Percentiles rank a stretch among this genome's conserved stretches.
phyloP scores from a whole-genome alignment of 2,329 filamentous ascomycete species.

The Ramularia collo-cygni region DNA sequence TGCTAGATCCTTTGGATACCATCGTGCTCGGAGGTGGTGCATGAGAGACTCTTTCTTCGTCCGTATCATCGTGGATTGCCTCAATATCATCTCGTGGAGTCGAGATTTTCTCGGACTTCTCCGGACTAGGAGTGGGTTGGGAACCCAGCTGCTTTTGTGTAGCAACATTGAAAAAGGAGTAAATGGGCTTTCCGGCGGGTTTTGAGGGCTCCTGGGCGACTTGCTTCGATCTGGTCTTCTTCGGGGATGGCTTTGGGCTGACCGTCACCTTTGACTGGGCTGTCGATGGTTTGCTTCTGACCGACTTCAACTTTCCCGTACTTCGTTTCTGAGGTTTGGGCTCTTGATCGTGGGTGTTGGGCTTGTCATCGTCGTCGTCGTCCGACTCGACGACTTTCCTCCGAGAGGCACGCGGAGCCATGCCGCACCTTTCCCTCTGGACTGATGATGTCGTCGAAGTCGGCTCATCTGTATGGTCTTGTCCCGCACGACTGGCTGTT shows the following conservation, averaged over 20 bases:
- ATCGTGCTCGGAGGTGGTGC: constrained; percentile 9
- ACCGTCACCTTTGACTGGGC: constrained; percentile 1
- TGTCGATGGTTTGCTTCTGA: constrained; percentile 9
- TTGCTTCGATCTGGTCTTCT: constrained; percentile 15
- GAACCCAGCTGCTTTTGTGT: constrained; percentile 34
- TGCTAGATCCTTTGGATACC: constrained; percentile 28
- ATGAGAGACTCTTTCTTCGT: constrained; percentile 19
- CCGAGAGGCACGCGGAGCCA: constrained; percentile 26
- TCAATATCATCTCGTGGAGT: constrained; percentile 20
- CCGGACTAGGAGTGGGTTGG: constrained; percentile 35
- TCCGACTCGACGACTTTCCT: constrained; percentile 19
- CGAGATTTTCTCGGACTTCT: constrained; percentile 37
- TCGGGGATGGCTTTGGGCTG: constrained; percentile 15
- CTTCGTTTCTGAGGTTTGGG: constrained; percentile 11
- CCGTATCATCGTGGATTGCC: constrained; percentile 28
- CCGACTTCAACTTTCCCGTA: constrained; percentile 19
- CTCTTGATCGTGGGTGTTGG: constrained; percentile 7
- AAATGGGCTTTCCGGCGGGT: constrained; percentile 36
- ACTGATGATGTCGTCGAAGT: not conserved
- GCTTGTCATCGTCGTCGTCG: constrained; percentile 20
- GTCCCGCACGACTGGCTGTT: no score
- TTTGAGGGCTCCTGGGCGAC: constrained; percentile 33
- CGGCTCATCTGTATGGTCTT: no score
- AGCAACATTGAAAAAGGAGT: constrained; percentile 43
- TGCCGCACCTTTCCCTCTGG: constrained; percentile 13